Evolutionary conservation across 2,329 filamentous ascomycete species (phyloP).

Genomic region (Fusarium luffae): DNA sequence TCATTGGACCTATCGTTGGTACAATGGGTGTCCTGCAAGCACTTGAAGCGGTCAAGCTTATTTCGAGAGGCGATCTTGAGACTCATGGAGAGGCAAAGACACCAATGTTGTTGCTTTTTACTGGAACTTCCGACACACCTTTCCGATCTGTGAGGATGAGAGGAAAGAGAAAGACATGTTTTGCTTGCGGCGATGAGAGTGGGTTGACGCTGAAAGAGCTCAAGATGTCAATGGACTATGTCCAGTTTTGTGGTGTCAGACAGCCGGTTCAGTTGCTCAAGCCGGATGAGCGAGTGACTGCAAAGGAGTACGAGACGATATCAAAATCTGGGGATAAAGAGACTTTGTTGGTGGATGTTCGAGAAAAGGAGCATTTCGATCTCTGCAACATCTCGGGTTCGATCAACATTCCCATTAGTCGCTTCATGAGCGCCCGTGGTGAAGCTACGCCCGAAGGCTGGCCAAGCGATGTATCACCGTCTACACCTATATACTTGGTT

Average conservation of each 20-base stretch:
- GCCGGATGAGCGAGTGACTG: slow-evolving; percentile 74
- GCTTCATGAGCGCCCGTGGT: slow-evolving; percentile 66
- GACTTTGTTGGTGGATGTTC: slow-evolving; percentile 80
- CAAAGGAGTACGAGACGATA: slow-evolving; percentile 65
- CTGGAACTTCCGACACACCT: slow-evolving; percentile 53
- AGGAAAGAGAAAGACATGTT: slow-evolving; percentile 74
- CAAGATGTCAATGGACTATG: slow-evolving; percentile 77
- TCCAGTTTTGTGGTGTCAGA: slow-evolving; percentile 81
- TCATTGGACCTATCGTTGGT: slow-evolving; percentile 91
- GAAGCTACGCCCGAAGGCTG: slow-evolving; percentile 51
- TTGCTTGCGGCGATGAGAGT: slow-evolving; percentile 75
- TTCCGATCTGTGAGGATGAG: slow-evolving; percentile 84
- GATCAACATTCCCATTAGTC: slow-evolving; percentile 71
- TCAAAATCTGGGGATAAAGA: slow-evolving; percentile 21
- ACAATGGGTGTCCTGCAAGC: slow-evolving; percentile 94
- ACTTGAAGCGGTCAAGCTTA: slow-evolving; percentile 86
- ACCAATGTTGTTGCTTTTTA: slow-evolving; percentile 60
- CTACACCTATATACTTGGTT: slow-evolving; percentile 74
- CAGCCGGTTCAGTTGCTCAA: slow-evolving; percentile 66
- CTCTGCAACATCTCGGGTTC: slow-evolving; percentile 81
- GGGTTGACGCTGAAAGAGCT: slow-evolving; percentile 71
- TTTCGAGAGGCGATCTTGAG: slow-evolving; percentile 60
- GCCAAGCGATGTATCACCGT: slow-evolving; percentile 50
- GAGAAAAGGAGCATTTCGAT: slow-evolving; percentile 85
- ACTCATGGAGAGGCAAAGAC: slow-evolving; percentile 32